Evolutionary conservation across 495 filamentous ascomycete genomes (phyloP).

Genomic region (Penicillium taxi): DNA sequence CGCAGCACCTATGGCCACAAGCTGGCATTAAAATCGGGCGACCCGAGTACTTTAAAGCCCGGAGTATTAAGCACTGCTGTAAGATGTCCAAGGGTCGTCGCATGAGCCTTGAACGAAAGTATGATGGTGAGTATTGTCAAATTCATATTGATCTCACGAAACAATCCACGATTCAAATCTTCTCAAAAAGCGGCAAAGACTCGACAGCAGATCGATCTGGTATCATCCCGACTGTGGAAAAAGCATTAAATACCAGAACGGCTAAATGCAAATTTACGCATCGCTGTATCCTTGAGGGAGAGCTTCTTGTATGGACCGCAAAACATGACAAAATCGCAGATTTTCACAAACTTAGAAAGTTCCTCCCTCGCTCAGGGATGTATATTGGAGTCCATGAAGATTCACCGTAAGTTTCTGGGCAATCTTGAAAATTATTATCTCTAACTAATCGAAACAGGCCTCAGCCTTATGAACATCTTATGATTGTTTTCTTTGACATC

Average conservation of each 20-base stretch:
- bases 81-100: constrained; percentile 47
- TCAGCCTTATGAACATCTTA: constrained; percentile 65
- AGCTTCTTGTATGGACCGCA: constrained; percentile 70
- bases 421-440: background rate
- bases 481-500: constrained; percentile 78
- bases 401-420: constrained; percentile 49
- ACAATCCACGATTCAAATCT: constrained; percentile 59
- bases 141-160: constrained; percentile 65
- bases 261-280: constrained; percentile 48
- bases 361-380: constrained; percentile 64
- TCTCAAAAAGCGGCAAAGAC: constrained; percentile 87
- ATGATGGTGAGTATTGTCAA: constrained; percentile 85
- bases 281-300: constrained; percentile 73
- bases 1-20: constrained; percentile 48
- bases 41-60: constrained; percentile 63
- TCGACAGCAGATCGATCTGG: constrained; percentile 61
- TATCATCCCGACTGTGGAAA: constrained; percentile 45
- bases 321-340: constrained; percentile 50
- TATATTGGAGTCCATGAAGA: constrained; percentile 62
- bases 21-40: constrained; percentile 70
- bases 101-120: constrained; percentile 73
- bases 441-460: constrained; percentile 32
- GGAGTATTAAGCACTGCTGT: constrained; percentile 68
- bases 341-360: constrained; percentile 75
- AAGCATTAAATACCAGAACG: constrained; percentile 51